Evolutionary conservation across 2,329 filamentous ascomycete genomes (phyloP), one percentile per base, ranked within the genome.

Genomic region (Apiospora phragmitis): DNA sequence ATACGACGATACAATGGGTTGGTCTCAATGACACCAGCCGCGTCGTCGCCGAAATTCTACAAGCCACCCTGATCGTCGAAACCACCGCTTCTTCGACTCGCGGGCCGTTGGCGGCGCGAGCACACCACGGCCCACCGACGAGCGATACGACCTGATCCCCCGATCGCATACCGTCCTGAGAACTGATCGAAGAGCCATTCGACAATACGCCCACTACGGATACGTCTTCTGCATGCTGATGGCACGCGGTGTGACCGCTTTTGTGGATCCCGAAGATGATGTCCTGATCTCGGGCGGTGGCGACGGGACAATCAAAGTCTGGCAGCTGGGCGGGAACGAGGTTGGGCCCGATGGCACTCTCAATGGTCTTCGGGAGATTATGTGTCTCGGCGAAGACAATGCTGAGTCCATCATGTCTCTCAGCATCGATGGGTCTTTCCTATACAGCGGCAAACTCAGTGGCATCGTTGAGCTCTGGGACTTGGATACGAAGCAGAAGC

Each of bases 151-250:
- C 1, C 75, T 87, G 43, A 90, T 90, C 59, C 90, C 85, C 3
- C 83, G 83, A 51, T 83, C 87, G 4, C 83, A 82, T 79, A 87
- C 79, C 43, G 87, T 92, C 1, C 83, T 98, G 7, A 94, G 97
- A 79, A 94, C 98, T 71, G 92, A 94, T 77, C 89, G 91, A 67
- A 89, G 93, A 29, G 92, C 95, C 70, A 93, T 97, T 70, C 89
- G 88, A 70, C 93, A 96, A 76, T 99, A 97, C 82, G 94, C 96
- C 1, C 96, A 99, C 80, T 95, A 92, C 80, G 96, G 97, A 62
- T 98, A 98, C 79, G 91, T 99, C 0, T 98, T 98, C 80, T 97
- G 94, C 80, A 98, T 98, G 95, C 86, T 97, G 6, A 86, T 99
- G 71, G 91, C 94, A 0, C 90, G 89, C 72, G 93, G 93, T 0